phyloP scores from a whole-genome alignment of 2,329 filamentous ascomycete genomes.

The Aspergillus sp. region DNA sequence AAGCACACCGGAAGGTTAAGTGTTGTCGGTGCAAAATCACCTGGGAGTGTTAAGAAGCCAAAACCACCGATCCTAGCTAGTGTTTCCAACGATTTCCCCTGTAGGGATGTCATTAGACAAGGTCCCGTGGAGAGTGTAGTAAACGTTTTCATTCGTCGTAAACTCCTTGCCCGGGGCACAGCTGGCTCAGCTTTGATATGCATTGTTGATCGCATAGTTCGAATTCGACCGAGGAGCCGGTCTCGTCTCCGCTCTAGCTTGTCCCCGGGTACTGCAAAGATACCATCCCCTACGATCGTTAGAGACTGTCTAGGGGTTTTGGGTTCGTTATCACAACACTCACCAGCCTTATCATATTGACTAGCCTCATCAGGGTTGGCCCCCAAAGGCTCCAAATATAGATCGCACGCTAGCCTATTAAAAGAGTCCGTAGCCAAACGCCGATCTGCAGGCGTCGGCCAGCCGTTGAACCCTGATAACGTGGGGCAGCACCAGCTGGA shows the following conservation, averaged over 20 bases:
- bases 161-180: constrained; percentile 18
- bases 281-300: not conserved
- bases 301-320: not conserved
- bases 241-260: constrained; percentile 17
- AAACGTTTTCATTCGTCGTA: constrained; percentile 44
- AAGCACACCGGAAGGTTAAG: constrained; percentile 45
- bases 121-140: constrained; percentile 29
- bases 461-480: constrained; percentile 20
- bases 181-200: constrained; percentile 21
- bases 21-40: constrained; percentile 37
- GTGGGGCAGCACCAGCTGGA: constrained; percentile 22
- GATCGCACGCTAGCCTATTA: constrained; percentile 28
- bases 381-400: constrained; percentile 23
- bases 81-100: constrained; percentile 39
- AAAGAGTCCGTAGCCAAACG: constrained; percentile 28
- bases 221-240: constrained; percentile 30
- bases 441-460: constrained; percentile 25
- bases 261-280: not conserved
- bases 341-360: not conserved
- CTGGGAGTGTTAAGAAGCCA: constrained; percentile 38
- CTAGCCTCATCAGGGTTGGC: constrained; percentile 1
- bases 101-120: constrained; percentile 33
- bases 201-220: constrained; percentile 36
- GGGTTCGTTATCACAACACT: not conserved
- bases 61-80: constrained; percentile 45